These are phyloP conservation scores for Scedosporium dehoogii DNA, from an alignment of 2,329 filamentous ascomycete genomes.

Conservation along the genomic window DNA sequence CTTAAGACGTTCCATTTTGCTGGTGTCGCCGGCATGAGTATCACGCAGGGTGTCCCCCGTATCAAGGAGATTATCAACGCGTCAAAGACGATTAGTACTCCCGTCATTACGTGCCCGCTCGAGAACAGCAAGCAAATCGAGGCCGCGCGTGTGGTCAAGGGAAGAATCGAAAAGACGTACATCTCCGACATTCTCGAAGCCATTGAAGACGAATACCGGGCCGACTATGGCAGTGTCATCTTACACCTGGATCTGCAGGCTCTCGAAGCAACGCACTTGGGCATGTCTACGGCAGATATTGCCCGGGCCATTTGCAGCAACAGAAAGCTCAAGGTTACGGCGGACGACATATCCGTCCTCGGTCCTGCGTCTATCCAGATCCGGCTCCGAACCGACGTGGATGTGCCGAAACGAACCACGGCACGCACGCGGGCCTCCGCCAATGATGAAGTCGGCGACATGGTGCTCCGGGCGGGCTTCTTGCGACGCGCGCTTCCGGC, in stretches of 20 bases:
- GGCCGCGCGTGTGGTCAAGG: conserved; percentile 84
- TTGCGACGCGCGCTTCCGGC: conserved; percentile 72
- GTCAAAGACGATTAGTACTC: conserved; percentile 85
- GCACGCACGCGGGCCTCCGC: conserved; percentile 32
- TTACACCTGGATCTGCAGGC: conserved; percentile 74
- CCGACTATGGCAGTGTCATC: conserved; percentile 63
- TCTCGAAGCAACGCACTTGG: conserved; percentile 71
- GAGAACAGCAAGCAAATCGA: conserved; percentile 65
- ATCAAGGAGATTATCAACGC: conserved; percentile 99
- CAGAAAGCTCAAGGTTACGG: conserved; percentile 71
- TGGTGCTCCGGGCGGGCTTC: conserved; percentile 72
- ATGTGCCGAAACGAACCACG: conserved; percentile 35
- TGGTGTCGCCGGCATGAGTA: conserved; percentile 98
- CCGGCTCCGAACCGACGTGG: conserved; percentile 50
- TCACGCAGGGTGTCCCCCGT: conserved; percentile 96
- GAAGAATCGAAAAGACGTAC: conserved; percentile 89
- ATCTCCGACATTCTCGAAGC: conserved; percentile 71
- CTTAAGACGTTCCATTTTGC: conserved; percentile 99
- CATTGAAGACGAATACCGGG: conserved; percentile 84
- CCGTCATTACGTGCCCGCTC: conserved; percentile 80
- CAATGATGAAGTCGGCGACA: conserved; percentile 28
- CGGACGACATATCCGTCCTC: conserved; percentile 51
- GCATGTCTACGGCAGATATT: conserved; percentile 66
- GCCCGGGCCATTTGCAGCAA: conserved; percentile 65
- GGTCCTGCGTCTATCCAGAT: conserved; percentile 60